Base-by-base conservation (phyloP, 2,329 filamentous ascomycete genomes). In the Elsinoe fawcettii region DNA sequence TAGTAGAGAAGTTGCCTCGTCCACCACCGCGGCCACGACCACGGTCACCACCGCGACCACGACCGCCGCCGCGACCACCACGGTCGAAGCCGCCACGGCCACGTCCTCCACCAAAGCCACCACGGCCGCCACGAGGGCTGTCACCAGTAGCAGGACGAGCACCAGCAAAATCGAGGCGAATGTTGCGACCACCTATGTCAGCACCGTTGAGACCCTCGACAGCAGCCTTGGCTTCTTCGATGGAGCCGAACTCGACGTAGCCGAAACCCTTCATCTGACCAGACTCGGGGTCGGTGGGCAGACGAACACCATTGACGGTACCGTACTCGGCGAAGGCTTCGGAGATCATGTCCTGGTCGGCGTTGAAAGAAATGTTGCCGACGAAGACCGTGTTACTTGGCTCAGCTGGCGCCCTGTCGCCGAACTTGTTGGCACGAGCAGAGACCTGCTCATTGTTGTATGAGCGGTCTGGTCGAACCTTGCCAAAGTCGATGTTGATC, bases 201-300 rank as follows among this genome's bases (percentile, higher is more conserved):
- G 78, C 77, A 63, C 89, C 89, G 65, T 88, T 85, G 70, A 88
- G 80, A 58, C 78, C 75, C 65, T 86, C 79, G 65, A 89, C 83
- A 22, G 85, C 91, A 66, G 77, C 75, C 75, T 86, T 88, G 66
- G 91, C 89, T 66, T 96, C 90, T 25, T 95, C 90, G 61, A 93
- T 72, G 16, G 86, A 87, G 65, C 77, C 76, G 79, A 92, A 96
- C 69, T 86, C 85, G 62, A 96, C 86, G 71, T 96, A 96, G 57
- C 89, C 91, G 73, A 95, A 96, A 58, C 91, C 91, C 85, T 96
- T 96, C 70, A 86, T 85, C 65, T 84, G 82, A 63, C 90, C 90
- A 61, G 84, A 84, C 60, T 95, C 90, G 71, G 84, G 83, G 71
- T 96, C 89, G 59, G 91, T 96, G 54, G 91, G 91, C 61, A 96